Evolutionary conservation across 768 basidiomycete genomes (phyloP).

Genomic region (Mycena epipterygia): DNA sequence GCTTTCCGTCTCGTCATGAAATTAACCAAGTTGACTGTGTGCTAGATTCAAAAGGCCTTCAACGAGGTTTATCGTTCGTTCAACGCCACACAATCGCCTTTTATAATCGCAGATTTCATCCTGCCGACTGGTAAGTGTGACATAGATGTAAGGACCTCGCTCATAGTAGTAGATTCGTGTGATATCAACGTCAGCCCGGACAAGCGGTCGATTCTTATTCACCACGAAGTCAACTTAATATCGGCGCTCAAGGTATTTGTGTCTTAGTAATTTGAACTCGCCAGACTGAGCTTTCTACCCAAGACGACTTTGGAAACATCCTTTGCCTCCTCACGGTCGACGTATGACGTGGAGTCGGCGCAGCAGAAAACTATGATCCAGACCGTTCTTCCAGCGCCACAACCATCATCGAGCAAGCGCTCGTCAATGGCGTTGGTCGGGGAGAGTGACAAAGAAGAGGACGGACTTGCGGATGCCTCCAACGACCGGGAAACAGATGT

Average conservation of each 20-base stretch:
- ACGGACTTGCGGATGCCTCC: not conserved
- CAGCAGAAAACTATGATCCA: slow-evolving; percentile 39
- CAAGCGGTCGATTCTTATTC: slow-evolving; percentile 94
- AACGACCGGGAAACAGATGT: slow-evolving; percentile 48
- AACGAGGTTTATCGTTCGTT: slow-evolving; percentile 95
- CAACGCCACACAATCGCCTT: slow-evolving; percentile 77
- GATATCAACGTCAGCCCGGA: slow-evolving; percentile 98
- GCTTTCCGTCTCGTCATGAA: not conserved
- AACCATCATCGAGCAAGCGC: slow-evolving; percentile 1
- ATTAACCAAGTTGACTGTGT: not conserved
- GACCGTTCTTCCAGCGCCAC: slow-evolving; percentile 37
- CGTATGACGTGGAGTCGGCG: slow-evolving; percentile 66
- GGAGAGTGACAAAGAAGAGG: slow-evolving; percentile 15
- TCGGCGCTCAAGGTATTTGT: slow-evolving; percentile 77
- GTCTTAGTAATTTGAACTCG: not conserved
- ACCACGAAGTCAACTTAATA: slow-evolving; percentile 87
- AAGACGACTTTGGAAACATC: slow-evolving; percentile 76
- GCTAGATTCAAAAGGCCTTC: slow-evolving; percentile 86
- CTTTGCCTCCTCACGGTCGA: slow-evolving; percentile 81
- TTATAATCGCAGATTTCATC: slow-evolving; percentile 86
- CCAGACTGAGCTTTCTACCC: not conserved
- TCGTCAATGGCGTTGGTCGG: not conserved
- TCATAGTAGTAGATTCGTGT: slow-evolving; percentile 66
- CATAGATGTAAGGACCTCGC: not conserved
- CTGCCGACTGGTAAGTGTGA: slow-evolving; percentile 78